phyloP scores from a whole-genome alignment of 257 asterid genomes.

The Salvia hispanica region DNA sequence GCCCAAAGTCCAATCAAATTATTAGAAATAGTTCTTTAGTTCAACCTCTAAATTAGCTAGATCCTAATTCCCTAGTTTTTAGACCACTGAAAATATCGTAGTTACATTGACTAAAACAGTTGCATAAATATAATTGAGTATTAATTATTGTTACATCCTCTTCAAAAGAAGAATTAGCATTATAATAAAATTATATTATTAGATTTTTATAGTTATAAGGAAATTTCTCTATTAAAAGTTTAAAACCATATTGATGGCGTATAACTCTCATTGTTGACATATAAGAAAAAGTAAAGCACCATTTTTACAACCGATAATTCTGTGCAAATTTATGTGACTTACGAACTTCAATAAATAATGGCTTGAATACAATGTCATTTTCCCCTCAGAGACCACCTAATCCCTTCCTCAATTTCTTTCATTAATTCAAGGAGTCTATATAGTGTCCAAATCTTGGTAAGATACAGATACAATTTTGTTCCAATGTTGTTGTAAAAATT shows the following conservation, averaged over 20 bases:
- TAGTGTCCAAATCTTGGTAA: slow-evolving; percentile 22
- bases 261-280: not conserved
- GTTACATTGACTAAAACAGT: not conserved
- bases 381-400: slow-evolving; percentile 2
- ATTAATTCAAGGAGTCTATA: slow-evolving; percentile 1
- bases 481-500: slow-evolving; percentile 34
- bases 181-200: not conserved
- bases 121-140: not conserved
- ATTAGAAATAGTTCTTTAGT: not conserved
- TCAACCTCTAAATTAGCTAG: not conserved
- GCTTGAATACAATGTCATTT: not conserved
- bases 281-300: not conserved
- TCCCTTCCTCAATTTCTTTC: slow-evolving; percentile 7
- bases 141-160: no score
- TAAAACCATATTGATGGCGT: not conserved
- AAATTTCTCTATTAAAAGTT: no score
- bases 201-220: no score
- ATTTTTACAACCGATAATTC: not conserved
- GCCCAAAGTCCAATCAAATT: not conserved
- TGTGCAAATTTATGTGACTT: not conserved
- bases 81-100: not conserved
- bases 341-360: not conserved
- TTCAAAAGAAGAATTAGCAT: no score
- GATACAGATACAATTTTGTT: slow-evolving; percentile 32
- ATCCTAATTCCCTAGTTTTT: not conserved